A percentile compares a stretch with the other conserved stretches of the same genome.
phyloP scores from a whole-genome alignment of 2,329 filamentous ascomycete species.

The Metarhizium humberi region DNA sequence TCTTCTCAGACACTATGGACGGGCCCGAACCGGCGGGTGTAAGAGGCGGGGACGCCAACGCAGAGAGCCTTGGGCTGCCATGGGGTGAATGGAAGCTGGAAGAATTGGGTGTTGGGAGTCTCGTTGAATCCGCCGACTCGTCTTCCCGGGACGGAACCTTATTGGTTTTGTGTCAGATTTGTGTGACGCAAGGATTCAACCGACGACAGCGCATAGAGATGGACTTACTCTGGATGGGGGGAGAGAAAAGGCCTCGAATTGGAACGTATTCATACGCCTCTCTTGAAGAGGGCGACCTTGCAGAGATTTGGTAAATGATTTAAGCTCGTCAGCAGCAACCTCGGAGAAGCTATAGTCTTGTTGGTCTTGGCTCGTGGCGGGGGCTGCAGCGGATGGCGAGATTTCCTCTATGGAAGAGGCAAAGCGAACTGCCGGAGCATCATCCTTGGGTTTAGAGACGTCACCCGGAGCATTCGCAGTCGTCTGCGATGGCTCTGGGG shows the following conservation, averaged over 20 bases:
- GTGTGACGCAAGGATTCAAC: conserved; percentile 1
- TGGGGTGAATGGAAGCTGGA: conserved; percentile 57
- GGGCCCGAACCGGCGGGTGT: conserved; percentile 69
- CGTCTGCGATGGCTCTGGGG: neutral
- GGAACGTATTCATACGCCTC: conserved; percentile 73
- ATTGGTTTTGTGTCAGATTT: neutral
- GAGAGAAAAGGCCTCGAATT: conserved; percentile 84
- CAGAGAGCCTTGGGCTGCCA: conserved; percentile 56
- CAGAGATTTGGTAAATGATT: conserved; percentile 61
- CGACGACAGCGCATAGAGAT: conserved; percentile 4
- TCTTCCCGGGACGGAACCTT: conserved; percentile 54
- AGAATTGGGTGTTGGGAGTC: conserved; percentile 55
- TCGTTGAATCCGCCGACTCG: conserved; percentile 49
- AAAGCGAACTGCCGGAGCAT: conserved; percentile 55
- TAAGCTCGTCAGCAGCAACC: conserved; percentile 54
- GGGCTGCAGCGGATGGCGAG: conserved; percentile 33
- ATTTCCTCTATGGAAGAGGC: conserved; percentile 64
- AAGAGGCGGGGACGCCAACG: conserved; percentile 79
- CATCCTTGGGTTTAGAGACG: conserved; percentile 11
- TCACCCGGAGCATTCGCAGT: conserved; percentile 5
- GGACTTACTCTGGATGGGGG: conserved; percentile 69
- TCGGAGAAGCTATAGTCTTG: conserved; percentile 25
- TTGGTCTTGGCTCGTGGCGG: conserved; percentile 16
- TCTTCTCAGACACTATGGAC: conserved; percentile 20
- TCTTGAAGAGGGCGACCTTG: conserved; percentile 72